These are phyloP conservation scores for Clarkia xantiana DNA, from an alignment of 345 rosid genomes.

Conservation along the genomic window DNA sequence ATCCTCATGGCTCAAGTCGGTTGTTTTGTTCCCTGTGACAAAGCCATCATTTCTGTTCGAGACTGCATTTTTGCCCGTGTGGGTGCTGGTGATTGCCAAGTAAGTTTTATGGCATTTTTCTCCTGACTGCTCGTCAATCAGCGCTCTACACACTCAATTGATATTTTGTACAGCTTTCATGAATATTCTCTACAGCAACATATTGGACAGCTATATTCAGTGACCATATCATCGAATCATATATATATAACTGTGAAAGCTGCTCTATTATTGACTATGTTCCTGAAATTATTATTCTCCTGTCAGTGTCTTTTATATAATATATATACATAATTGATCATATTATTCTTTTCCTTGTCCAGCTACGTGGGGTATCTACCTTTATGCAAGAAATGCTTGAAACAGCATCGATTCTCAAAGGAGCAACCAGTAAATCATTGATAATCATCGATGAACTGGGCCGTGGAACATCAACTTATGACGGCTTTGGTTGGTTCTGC, in stretches of 20 bases:
- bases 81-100: slow-evolving; percentile 99
- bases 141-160: too few relatives aligned
- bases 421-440: slow-evolving; percentile 76
- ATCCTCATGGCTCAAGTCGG: slow-evolving; percentile 99
- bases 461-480: slow-evolving; percentile 95
- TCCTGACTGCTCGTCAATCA: not conserved
- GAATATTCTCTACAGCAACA: too few relatives aligned
- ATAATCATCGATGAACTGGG: slow-evolving; percentile 96
- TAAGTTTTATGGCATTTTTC: slow-evolving; percentile 24
- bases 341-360: slow-evolving; percentile 8
- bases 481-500: slow-evolving; percentile 76
- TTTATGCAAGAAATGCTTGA: slow-evolving; percentile 99
- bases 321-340: not conserved
- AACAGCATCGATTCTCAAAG: slow-evolving; percentile 90
- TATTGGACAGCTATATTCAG: too few relatives aligned
- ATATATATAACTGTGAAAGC: too few relatives aligned
- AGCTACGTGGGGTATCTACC: slow-evolving; percentile 95
- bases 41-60: slow-evolving; percentile 76
- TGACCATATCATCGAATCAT: too few relatives aligned
- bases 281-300: too few relatives aligned
- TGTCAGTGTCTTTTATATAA: too few relatives aligned
- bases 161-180: too few relatives aligned
- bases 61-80: slow-evolving; percentile 98
- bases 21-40: slow-evolving; percentile 87
- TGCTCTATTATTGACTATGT: too few relatives aligned